Base-by-base conservation (phyloP, 371 early-diverging fungal genomes). In the Blakeslea trispora region DNA sequence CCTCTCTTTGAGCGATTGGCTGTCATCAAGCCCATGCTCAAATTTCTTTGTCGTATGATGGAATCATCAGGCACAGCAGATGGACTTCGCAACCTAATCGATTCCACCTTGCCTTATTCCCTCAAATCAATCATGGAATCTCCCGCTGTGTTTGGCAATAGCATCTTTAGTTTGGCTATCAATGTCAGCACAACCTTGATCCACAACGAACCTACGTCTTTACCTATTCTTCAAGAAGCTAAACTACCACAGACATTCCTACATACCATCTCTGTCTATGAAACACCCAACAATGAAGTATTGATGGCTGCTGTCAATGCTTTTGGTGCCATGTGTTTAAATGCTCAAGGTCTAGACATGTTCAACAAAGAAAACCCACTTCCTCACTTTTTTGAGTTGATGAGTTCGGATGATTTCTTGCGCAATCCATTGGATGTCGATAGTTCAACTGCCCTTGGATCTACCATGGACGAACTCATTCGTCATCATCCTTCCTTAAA, bases 241-340 rank as follows among this genome's bases (percentile, higher is more conserved):
- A 79, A 85, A 41, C 68, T 97, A 28, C 96, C 97, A 1, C 90
- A 94, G 47, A 80, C 85, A 1, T 89, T 98, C 64, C 75, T 97
- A 24, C 72, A 75, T 3, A 81, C 88, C 22, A 75, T 93, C 17
- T 71, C 77, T 18, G 61, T 61, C 15, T 85, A 86, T 28, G 35
- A 95, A 88, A 10, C 76, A 72, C 52, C 89, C 83, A 55, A 85
- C 84, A 35, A 94, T 91, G 71, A 83, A 71, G 83, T 87, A 0
- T 71, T 95, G 17, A 79, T 86, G 50, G 89, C 93, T 22, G 81
- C 97, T 6, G 93, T 97, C 9, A 91, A 92, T 61, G 95, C 94
- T 0, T 90, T 98, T 75, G 97, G 98, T 19, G 98, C 99, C 21
- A 85, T 98, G 21, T 97, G 98, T 66, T 68, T 98, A 22, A 98